A percentile compares a stretch with the other conserved stretches of the same genome.
These are phyloP conservation scores for Mycena galericulata DNA, from an alignment of 768 basidiomycete species.

Conservation along the genomic window DNA sequence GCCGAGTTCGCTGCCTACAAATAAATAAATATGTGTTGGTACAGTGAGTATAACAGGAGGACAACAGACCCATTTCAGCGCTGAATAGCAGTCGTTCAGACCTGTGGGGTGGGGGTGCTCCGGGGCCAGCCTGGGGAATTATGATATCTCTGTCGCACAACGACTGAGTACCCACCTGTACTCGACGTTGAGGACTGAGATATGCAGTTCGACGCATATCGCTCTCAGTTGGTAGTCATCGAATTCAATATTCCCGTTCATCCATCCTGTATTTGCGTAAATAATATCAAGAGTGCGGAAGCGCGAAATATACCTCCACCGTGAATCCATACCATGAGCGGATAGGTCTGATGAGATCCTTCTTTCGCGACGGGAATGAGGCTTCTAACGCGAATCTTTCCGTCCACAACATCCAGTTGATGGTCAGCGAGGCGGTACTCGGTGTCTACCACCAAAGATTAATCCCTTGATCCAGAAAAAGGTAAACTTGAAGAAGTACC, in stretches of 20 bases:
- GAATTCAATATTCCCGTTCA: constrained; percentile 10
- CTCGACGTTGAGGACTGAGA: constrained; percentile 29
- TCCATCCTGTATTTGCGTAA: constrained; percentile 7
- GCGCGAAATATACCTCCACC: constrained; percentile 26
- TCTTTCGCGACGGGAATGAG: constrained; percentile 12
- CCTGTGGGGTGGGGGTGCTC: constrained; percentile 24
- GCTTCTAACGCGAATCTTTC: constrained; percentile 25
- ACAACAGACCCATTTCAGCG: constrained; percentile 27
- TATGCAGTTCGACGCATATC: constrained; percentile 27
- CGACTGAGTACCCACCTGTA: constrained; percentile 18
- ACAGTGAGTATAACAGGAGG: no score
- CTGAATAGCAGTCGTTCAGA: constrained; percentile 26
- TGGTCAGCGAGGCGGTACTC: constrained; percentile 23
- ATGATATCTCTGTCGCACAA: neutral
- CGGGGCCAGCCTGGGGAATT: constrained; percentile 14
- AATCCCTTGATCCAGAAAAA: neutral
- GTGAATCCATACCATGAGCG: constrained; percentile 32
- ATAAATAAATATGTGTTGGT: neutral
- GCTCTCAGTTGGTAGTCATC: constrained; percentile 27
- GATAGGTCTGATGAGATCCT: constrained; percentile 8
- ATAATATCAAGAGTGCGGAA: neutral
- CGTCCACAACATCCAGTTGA: constrained; percentile 20
- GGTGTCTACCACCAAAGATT: constrained; percentile 1
- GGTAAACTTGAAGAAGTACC: neutral
- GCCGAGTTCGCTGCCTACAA: constrained; percentile 14